Conservation (phyloP, 331 rosid genomes). For the Malus hybrid region DNA sequence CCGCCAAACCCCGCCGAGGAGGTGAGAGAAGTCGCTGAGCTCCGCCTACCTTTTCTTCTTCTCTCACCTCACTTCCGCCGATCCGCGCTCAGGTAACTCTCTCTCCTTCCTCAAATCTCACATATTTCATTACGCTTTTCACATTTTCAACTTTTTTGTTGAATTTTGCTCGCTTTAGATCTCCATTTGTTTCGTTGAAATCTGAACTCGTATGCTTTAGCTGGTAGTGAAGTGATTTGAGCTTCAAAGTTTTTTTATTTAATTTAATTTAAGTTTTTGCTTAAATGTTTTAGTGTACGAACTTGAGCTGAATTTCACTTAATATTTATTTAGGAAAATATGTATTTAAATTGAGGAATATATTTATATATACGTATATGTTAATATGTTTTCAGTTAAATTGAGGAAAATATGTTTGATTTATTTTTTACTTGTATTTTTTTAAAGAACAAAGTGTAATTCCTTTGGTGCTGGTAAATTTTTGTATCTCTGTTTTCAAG, state of each 20-base stretch:
- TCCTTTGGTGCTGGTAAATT: not conserved
- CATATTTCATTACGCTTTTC: not conserved
- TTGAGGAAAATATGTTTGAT: not conserved
- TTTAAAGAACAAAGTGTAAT: no score
- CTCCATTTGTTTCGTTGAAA: not conserved
- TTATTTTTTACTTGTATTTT: no score
- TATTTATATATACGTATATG: no score
- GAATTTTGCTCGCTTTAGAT: not conserved
- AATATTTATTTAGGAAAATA: not conserved
- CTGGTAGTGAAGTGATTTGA: not conserved
- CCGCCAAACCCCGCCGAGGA: conserved; percentile 10
- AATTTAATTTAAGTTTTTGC: not conserved
- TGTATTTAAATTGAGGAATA: not conserved
- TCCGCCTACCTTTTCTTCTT: conserved; percentile 12
- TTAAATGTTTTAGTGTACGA: no score
- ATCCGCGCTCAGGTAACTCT: conserved; percentile 18
- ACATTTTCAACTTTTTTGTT: not conserved
- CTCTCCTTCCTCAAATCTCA: not conserved
- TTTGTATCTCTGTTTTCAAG: not conserved
- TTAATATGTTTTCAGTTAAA: not conserved
- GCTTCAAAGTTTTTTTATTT: not conserved
- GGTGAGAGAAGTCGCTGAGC: conserved; percentile 21
- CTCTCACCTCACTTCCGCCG: conserved; percentile 31
- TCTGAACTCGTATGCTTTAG: not conserved
- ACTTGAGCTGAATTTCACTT: not conserved